These are phyloP conservation scores for Pseudocercospora fijiensis DNA, from an alignment of 2,329 filamentous ascomycete genomes.

Conservation along the genomic window DNA sequence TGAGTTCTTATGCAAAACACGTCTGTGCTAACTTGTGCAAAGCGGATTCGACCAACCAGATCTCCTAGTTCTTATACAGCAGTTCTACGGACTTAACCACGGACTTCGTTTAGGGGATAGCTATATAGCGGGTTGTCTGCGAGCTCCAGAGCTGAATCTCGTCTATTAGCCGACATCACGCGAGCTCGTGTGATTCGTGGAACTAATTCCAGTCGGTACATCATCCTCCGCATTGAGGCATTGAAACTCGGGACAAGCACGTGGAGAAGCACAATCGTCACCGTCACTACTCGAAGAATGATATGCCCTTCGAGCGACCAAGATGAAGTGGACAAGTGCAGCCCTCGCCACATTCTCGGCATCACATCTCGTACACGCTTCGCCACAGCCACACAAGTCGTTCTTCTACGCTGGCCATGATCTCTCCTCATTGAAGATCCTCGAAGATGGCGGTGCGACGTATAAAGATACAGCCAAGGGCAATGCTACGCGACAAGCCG, in stretches of 20 bases:
- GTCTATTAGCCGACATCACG: neutral
- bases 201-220: neutral
- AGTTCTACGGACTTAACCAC: too few relatives aligned
- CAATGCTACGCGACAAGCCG: slow-evolving; percentile 40
- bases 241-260: neutral
- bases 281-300: neutral
- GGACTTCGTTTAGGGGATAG: too few relatives aligned
- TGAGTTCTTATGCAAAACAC: too few relatives aligned
- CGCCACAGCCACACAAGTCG: slow-evolving; percentile 10
- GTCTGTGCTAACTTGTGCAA: too few relatives aligned
- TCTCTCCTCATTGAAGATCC: slow-evolving; percentile 41
- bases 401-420: slow-evolving; percentile 44
- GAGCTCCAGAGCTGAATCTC: neutral
- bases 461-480: slow-evolving; percentile 41
- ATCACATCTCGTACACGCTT: neutral
- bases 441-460: slow-evolving; percentile 40
- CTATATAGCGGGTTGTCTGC: neutral
- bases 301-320: neutral
- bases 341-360: neutral
- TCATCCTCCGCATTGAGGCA: slow-evolving; percentile 2
- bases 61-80: too few relatives aligned
- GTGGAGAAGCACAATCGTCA: neutral
- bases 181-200: neutral
- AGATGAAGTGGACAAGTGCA: neutral
- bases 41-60: too few relatives aligned